Evolutionary conservation across 164 flowering plant genomes (phyloP).

Genomic region (Annona squamosa): DNA sequence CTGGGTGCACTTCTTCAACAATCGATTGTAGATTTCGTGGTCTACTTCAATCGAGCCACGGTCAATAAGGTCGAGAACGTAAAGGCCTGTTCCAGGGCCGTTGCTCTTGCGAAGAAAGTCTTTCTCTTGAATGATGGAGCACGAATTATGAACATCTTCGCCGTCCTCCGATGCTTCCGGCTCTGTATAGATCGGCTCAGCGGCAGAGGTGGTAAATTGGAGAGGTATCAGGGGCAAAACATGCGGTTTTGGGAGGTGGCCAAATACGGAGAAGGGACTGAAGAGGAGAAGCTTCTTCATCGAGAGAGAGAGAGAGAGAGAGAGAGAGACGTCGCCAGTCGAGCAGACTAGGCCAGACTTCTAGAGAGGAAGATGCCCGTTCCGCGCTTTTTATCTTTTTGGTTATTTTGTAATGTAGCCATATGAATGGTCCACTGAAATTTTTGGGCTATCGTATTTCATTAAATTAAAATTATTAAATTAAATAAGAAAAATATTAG

Average conservation of each 20-base stretch:
- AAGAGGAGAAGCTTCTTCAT: conserved; percentile 8
- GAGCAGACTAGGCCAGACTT: too few species aligned
- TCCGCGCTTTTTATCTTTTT: too few species aligned
- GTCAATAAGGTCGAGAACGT: conserved; percentile 50
- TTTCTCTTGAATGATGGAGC: conserved; percentile 30
- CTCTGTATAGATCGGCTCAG: conserved; percentile 12
- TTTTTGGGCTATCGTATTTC: too few species aligned
- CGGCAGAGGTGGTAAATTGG: conserved; percentile 11
- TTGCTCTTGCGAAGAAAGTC: conserved; percentile 35
- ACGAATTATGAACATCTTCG: background rate
- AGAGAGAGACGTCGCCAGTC: background rate
- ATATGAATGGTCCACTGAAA: too few species aligned
- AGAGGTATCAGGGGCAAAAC: background rate
- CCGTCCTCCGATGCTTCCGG: conserved; percentile 10
- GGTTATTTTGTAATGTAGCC: too few species aligned
- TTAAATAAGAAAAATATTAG: too few species aligned
- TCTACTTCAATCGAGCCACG: conserved; percentile 33
- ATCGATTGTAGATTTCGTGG: conserved; percentile 27
- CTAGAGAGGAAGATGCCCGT: background rate
- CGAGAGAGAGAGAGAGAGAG: background rate
- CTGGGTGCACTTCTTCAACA: conserved; percentile 48
- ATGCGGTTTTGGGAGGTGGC: background rate
- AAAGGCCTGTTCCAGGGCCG: conserved; percentile 26
- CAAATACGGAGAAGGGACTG: background rate
- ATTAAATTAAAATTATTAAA: too few species aligned